Percentiles rank a stretch among this genome's conserved stretches.
These are phyloP conservation scores for Boeremia exigua DNA, from an alignment of 2,329 filamentous ascomycete genomes.

Conservation along the genomic window DNA sequence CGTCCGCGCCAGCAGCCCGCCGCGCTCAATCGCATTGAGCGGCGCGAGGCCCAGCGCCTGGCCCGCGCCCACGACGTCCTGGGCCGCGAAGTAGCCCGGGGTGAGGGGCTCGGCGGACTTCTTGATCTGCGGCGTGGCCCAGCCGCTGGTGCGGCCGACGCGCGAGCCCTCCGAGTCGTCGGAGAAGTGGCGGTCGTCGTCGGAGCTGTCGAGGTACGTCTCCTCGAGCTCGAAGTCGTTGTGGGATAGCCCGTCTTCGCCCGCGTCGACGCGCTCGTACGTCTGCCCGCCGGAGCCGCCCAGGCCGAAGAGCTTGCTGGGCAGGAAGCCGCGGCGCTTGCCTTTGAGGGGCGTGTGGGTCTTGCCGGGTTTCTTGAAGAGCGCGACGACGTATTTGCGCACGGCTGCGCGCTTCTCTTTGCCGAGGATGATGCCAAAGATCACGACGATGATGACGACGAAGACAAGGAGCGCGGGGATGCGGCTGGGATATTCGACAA, in stretches of 20 bases:
- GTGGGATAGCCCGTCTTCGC: constrained; percentile 76
- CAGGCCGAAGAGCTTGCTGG: constrained; percentile 67
- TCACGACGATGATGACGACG: constrained; percentile 71
- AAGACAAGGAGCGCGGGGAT: constrained; percentile 80
- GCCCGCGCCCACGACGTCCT: constrained; percentile 38
- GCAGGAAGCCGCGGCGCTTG: constrained; percentile 48
- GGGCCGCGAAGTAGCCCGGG: constrained; percentile 26
- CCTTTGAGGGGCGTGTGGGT: constrained; percentile 26
- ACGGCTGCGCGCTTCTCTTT: constrained; percentile 71
- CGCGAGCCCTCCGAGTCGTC: constrained; percentile 65
- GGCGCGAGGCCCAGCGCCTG: constrained; percentile 40
- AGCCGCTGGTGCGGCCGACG: constrained; percentile 67
- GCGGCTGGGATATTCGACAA: constrained; percentile 69
- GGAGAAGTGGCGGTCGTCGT: constrained; percentile 62
- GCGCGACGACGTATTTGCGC: constrained; percentile 61
- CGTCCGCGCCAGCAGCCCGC: constrained; percentile 78
- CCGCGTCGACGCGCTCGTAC: constrained; percentile 75
- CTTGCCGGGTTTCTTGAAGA: constrained; percentile 48
- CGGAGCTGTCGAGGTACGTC: constrained; percentile 58
- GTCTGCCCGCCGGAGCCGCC: constrained; percentile 48
- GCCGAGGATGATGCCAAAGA: constrained; percentile 77
- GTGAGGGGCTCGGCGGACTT: constrained; percentile 18
- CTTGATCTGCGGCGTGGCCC: constrained; percentile 70
- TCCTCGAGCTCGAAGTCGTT: constrained; percentile 74
- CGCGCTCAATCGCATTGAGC: constrained; percentile 56